Percentiles rank a stretch among this genome's conserved stretches.
These are phyloP conservation scores for Plantago elongata DNA, from an alignment of 257 asterid genomes.

Conservation along the genomic window DNA sequence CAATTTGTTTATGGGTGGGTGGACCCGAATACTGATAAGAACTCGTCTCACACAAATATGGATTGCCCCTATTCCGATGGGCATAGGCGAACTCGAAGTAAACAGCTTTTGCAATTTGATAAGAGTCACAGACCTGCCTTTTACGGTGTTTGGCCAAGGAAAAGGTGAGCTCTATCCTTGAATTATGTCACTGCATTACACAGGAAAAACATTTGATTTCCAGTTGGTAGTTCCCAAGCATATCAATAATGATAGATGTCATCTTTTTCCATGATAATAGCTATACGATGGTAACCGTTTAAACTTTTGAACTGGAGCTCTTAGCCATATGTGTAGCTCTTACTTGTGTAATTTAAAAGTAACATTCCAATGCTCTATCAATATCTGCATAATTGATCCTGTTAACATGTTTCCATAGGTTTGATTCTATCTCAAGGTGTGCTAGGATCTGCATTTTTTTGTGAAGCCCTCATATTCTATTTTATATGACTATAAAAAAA, in stretches of 20 bases:
- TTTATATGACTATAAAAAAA: too few relatives aligned
- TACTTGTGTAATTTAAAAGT: not conserved
- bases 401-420: too few relatives aligned
- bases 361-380: too few relatives aligned
- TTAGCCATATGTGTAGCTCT: not conserved
- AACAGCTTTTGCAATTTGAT: conserved; percentile 85
- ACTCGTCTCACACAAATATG: conserved; percentile 24
- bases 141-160: conserved; percentile 80
- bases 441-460: too few relatives aligned
- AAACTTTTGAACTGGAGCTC: not conserved
- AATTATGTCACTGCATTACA: conserved; percentile 3
- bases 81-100: conserved; percentile 29
- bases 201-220: not conserved
- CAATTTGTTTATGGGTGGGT: conserved; percentile 53
- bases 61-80: conserved; percentile 22
- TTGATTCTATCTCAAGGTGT: too few relatives aligned
- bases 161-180: conserved; percentile 47
- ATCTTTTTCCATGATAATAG: too few relatives aligned
- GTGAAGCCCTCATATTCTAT: too few relatives aligned
- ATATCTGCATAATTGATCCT: too few relatives aligned
- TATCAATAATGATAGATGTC: not conserved
- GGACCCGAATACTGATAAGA: conserved; percentile 31
- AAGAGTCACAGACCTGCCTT: conserved; percentile 91
- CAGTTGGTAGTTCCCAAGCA: not conserved
- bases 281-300: too few relatives aligned